Evolutionary conservation across 352 stramenopile species (phyloP), one percentile per base, ranked within the genome.

Genomic region (Globisporangium lucens): DNA sequence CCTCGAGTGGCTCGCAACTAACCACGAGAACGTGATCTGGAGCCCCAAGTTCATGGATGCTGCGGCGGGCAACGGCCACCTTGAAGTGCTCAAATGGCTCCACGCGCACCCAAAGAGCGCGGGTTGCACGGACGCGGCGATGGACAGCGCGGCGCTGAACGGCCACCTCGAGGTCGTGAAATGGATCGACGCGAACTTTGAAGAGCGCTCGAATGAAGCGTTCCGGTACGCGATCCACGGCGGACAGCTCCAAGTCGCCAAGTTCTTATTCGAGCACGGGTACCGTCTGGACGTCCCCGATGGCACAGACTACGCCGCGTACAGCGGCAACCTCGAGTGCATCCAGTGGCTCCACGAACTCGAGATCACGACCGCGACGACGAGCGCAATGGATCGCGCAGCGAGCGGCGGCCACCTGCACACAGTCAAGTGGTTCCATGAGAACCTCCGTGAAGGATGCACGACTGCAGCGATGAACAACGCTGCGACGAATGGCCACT

Each of bases 141-240:
- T 76, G 68, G 68, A 76, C 52, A 66, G 46, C 53, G 70, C 70
- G n/a, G 68, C 67, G 12, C 47, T 68, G 8, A 43, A 69, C 5
- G 68, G 68, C 2, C 59, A 75, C 29, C 56, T 75, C 22, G 61
- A 67, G 24, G 43, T 75, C n/a, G 58, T 75, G 30, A 17, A 69
- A 35, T 75, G 67, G 71, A n/a, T 76, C 20, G 64, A 76, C 35
- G 36, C 27, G 5, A 33, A 60, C 41, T 43, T 51, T 43, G 17
- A 27, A 8, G 67, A 72, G 17, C 43, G 63, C 24, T 65, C 65
- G 17, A 53, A 46, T 36, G 56, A 67, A 22, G 41, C 47, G 33
- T 56, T 67, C 30, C 49, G 57, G n/a, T 71, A 52, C 17, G 38
- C 56, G 24, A 70, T 65, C 17, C 70, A 66, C 33, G 41, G 66